Percentiles rank a stretch among this genome's conserved stretches.
Evolutionary conservation across 106 monocot species (phyloP).

Genomic region (Dendrobium officinale): DNA sequence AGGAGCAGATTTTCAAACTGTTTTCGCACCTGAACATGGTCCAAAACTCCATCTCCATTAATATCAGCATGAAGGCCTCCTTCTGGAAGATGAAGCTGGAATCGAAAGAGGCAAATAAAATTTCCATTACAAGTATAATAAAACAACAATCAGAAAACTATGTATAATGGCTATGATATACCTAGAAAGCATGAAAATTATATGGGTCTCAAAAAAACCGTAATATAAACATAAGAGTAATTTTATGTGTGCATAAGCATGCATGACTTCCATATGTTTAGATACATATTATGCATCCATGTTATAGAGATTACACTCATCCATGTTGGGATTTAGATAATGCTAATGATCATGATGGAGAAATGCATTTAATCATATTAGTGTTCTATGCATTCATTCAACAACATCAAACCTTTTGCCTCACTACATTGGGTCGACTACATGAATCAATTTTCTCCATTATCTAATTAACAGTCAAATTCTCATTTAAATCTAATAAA

Average conservation of each 20-base stretch:
- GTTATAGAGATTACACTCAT: neutral
- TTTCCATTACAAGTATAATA: neutral
- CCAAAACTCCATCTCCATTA: conserved; percentile 98
- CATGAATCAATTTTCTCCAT: no score
- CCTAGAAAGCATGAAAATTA: neutral
- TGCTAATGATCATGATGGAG: neutral
- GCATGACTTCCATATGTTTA: neutral
- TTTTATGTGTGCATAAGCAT: neutral
- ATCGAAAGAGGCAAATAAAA: conserved; percentile 6
- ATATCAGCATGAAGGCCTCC: conserved; percentile 99
- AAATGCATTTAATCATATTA: neutral
- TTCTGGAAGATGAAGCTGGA: conserved; percentile 88
- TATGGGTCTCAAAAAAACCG: neutral
- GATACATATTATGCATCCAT: neutral
- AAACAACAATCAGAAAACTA: neutral
- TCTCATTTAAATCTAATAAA: no score
- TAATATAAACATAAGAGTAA: neutral
- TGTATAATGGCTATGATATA: neutral
- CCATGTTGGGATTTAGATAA: neutral
- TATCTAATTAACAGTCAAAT: no score
- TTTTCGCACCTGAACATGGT: conserved; percentile 92
- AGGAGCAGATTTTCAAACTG: neutral
- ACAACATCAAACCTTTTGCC: no score
- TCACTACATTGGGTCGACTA: no score
- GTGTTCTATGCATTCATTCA: neutral